These are phyloP conservation scores for Phaeosphaeria sp. DNA, from an alignment of 2,329 filamentous ascomycete genomes.

Conservation along the genomic window DNA sequence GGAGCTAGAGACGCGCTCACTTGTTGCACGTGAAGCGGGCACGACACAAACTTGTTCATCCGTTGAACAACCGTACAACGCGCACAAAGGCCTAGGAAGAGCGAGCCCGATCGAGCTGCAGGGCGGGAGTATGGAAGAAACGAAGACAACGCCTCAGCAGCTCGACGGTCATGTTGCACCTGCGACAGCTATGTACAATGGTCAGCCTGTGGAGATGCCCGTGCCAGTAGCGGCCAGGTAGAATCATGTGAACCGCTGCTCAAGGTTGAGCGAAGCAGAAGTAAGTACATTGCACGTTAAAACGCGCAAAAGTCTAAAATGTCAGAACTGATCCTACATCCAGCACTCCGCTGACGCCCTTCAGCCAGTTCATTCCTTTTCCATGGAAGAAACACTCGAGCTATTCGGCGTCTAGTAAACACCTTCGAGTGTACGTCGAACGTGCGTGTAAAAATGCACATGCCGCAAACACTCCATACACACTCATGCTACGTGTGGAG, in stretches of 20 bases:
- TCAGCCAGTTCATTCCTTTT: too few species aligned
- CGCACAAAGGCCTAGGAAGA: not conserved
- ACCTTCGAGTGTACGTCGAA: too few species aligned
- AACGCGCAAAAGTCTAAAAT: too few species aligned
- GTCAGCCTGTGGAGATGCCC: constrained; percentile 17
- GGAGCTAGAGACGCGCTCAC: constrained; percentile 7
- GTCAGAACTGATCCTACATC: too few species aligned
- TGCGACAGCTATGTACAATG: constrained; percentile 9
- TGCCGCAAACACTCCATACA: too few species aligned
- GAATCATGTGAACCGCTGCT: not conserved
- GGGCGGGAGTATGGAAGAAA: not conserved
- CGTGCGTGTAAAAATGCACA: too few species aligned
- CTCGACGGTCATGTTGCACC: constrained; percentile 12
- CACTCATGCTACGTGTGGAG: too few species aligned
- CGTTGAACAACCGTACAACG: not conserved
- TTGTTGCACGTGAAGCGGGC: not conserved
- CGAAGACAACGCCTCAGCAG: constrained; percentile 7
- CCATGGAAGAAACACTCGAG: too few species aligned
- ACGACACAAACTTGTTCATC: not conserved
- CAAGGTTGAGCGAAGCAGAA: not conserved
- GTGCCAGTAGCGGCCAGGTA: not conserved
- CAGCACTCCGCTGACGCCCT: too few species aligned
- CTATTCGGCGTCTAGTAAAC: too few species aligned
- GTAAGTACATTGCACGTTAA: not conserved
- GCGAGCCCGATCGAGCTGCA: constrained; percentile 16